phyloP scores from a whole-genome alignment of 768 basidiomycete species.

The Dioszegia aurantiaca region DNA sequence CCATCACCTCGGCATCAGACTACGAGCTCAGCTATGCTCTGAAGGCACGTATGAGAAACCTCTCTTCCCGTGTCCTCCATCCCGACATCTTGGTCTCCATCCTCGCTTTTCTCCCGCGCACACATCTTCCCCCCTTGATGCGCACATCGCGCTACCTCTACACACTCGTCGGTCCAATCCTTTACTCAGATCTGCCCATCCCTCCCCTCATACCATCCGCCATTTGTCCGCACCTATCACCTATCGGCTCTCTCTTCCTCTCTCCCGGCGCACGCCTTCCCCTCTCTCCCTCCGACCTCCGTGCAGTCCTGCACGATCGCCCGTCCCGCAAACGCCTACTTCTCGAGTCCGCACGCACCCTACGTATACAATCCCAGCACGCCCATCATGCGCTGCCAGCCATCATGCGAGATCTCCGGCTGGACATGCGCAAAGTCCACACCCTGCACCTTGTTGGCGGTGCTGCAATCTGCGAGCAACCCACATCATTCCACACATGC shows the following conservation, averaged over 20 bases:
- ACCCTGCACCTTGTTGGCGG: neutral
- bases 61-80: conserved; percentile 3
- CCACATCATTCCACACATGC: neutral
- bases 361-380: neutral
- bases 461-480: neutral
- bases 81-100: conserved; percentile 9
- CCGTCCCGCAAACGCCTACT: neutral
- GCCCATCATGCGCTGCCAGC: neutral
- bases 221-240: neutral
- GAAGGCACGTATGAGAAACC: neutral
- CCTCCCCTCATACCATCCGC: neutral
- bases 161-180: conserved; percentile 1
- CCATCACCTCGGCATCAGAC: too few relatives aligned
- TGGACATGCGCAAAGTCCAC: conserved; percentile 1
- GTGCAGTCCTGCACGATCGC: neutral
- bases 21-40: too few relatives aligned
- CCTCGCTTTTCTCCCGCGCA: neutral
- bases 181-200: neutral
- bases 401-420: neutral
- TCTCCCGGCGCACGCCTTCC: neutral
- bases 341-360: neutral
- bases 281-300: conserved; percentile 1
- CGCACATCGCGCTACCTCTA: neutral
- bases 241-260: neutral
- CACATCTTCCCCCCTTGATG: neutral